Evolutionary conservation across 1,284 basidiomycete species (phyloP).

Genomic region (Cutaneotrichosporon daszewskae): DNA sequence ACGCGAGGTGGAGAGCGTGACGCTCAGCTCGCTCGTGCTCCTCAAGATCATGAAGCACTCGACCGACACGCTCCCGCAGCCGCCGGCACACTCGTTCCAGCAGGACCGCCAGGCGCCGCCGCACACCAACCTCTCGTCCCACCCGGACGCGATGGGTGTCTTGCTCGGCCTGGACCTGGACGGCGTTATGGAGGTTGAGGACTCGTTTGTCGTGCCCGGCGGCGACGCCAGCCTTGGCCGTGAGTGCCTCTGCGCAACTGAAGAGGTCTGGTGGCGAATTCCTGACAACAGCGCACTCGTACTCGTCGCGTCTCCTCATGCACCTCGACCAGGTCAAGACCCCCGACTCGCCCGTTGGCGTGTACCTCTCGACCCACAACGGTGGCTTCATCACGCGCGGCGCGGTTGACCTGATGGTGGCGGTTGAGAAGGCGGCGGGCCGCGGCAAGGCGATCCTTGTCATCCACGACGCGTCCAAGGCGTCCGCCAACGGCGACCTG

Average conservation of each 20-base stretch:
- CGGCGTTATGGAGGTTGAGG: constrained; percentile 83
- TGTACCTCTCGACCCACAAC: constrained; percentile 86
- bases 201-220: constrained; percentile 74
- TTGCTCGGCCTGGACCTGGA: constrained; percentile 87
- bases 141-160: constrained; percentile 68
- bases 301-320: constrained; percentile 38
- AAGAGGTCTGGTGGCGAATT: constrained; percentile 1
- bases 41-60: constrained; percentile 82
- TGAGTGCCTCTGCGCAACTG: constrained; percentile 19
- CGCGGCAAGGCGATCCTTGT: constrained; percentile 79
- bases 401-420: constrained; percentile 81
- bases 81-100: constrained; percentile 30
- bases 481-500: constrained; percentile 70
- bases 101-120: constrained; percentile 42
- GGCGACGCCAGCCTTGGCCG: constrained; percentile 38
- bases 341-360: constrained; percentile 91
- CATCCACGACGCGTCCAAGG: constrained; percentile 71
- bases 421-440: constrained; percentile 55
- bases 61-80: constrained; percentile 44
- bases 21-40: constrained; percentile 78
- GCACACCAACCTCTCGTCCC: constrained; percentile 34
- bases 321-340: constrained; percentile 65
- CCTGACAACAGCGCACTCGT: constrained; percentile 30
- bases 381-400: constrained; percentile 89
- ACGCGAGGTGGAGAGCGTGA: constrained; percentile 68